Percentiles rank a stretch among this genome's conserved stretches.
Conservation (phyloP, 2,329 filamentous ascomycete genomes). For the Curvularia verruculosa region DNA sequence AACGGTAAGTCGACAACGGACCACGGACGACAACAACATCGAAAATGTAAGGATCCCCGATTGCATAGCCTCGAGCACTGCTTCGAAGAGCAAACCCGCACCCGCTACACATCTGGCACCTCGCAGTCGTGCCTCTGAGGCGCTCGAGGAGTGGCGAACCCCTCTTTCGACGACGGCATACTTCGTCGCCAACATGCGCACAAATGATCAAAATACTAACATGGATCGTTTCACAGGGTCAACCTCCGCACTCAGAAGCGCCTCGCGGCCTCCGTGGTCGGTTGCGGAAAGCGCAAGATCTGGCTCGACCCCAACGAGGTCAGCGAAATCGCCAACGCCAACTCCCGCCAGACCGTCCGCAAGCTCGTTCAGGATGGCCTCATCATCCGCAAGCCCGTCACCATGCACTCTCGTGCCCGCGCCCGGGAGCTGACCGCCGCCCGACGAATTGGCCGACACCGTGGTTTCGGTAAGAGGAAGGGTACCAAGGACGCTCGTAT, state of each 20-base stretch:
- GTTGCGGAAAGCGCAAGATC: slow-evolving; percentile 99
- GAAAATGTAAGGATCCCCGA: slow-evolving; percentile 51
- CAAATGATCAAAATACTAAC: slow-evolving; percentile 39
- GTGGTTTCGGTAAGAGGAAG: slow-evolving; percentile 99
- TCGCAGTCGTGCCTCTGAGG: slow-evolving; percentile 31
- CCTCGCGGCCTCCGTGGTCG: slow-evolving; percentile 97
- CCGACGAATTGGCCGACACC: slow-evolving; percentile 94
- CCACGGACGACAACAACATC: slow-evolving; percentile 49
- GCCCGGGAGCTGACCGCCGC: slow-evolving; percentile 94
- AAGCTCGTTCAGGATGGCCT: slow-evolving; percentile 99
- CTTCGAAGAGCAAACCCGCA: slow-evolving; percentile 28
- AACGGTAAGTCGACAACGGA: slow-evolving; percentile 31
- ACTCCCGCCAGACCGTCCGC: slow-evolving; percentile 99
- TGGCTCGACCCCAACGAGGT: slow-evolving; percentile 99
- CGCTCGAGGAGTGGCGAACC: slow-evolving; percentile 43
- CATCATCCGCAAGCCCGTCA: slow-evolving; percentile 99
- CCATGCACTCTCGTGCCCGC: slow-evolving; percentile 98
- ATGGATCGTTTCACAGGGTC: slow-evolving; percentile 70
- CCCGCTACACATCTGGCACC: slow-evolving; percentile 24
- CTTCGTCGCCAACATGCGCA: slow-evolving; percentile 26
- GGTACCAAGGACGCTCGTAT: slow-evolving; percentile 99
- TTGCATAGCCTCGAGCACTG: slow-evolving; percentile 20
- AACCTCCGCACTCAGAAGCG: slow-evolving; percentile 99
- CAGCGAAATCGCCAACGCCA: slow-evolving; percentile 99
- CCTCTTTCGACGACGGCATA: slow-evolving; percentile 39